Conservation (phyloP, 345 rosid genomes). For the Bretschneidera sinensis region DNA sequence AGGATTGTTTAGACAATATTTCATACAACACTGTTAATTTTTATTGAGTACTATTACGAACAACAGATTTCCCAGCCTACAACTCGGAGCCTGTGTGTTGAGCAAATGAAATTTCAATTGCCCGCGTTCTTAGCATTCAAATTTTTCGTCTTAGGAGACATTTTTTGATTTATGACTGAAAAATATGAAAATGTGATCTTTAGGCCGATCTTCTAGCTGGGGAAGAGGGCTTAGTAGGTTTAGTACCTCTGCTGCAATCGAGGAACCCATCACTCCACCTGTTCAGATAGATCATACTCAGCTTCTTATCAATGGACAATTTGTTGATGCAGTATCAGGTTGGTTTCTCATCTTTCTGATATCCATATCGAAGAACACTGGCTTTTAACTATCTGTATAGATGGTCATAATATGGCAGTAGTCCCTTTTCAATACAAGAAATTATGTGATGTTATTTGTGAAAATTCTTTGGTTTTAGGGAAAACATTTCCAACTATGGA, state of each 20-base stretch:
- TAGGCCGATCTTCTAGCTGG: slow-evolving; percentile 1
- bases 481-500: slow-evolving; percentile 43
- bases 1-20: too few species aligned
- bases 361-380: too few species aligned
- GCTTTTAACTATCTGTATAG: too few species aligned
- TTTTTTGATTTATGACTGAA: too few species aligned
- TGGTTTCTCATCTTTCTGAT: background rate
- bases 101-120: too few species aligned
- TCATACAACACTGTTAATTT: too few species aligned
- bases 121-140: too few species aligned
- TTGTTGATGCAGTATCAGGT: slow-evolving; percentile 30
- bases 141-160: too few species aligned
- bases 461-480: slow-evolving; percentile 22
- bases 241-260: slow-evolving; percentile 8
- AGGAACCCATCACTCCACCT: slow-evolving; percentile 17
- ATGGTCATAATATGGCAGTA: background rate
- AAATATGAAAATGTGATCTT: too few species aligned
- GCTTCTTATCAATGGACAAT: slow-evolving; percentile 22
- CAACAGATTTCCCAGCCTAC: too few species aligned
- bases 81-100: too few species aligned
- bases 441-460: slow-evolving; percentile 1
- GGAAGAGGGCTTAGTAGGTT: slow-evolving; percentile 10
- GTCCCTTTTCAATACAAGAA: background rate
- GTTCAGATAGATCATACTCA: slow-evolving; percentile 20
- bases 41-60: too few species aligned